Percentiles rank a stretch among this genome's conserved stretches.
Evolutionary conservation across 805 yeast species (phyloP).

Genomic region (Cyberlindnera mississippiensis): DNA sequence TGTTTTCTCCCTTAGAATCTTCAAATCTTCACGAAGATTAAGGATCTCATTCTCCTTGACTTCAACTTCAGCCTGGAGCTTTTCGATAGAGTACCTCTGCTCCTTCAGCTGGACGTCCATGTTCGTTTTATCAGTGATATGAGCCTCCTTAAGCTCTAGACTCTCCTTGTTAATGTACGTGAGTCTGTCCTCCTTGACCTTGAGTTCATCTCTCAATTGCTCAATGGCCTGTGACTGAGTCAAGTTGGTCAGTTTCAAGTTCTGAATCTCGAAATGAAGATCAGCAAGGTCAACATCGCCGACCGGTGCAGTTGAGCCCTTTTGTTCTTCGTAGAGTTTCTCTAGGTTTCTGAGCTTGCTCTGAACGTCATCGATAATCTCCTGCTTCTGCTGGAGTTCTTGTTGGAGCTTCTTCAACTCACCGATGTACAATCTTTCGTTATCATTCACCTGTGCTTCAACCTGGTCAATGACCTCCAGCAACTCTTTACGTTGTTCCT

Average conservation of each 20-base stretch:
- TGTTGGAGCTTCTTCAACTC: slow-evolving; percentile 39
- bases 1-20: slow-evolving; percentile 2
- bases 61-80: slow-evolving; percentile 4
- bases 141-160: slow-evolving; percentile 28
- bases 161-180: slow-evolving; percentile 21
- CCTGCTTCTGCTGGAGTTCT: slow-evolving; percentile 25
- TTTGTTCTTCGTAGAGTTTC: slow-evolving; percentile 14
- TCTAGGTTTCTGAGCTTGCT: slow-evolving; percentile 23
- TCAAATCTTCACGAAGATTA: slow-evolving; percentile 4
- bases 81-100: slow-evolving; percentile 2
- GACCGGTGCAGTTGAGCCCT: slow-evolving; percentile 16
- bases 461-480: slow-evolving; percentile 53
- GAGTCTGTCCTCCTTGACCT: slow-evolving; percentile 13
- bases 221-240: slow-evolving; percentile 27
- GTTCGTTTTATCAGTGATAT: slow-evolving; percentile 10
- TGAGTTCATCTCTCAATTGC: slow-evolving; percentile 22
- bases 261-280: slow-evolving; percentile 30
- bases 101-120: slow-evolving; percentile 11
- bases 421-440: slow-evolving; percentile 44
- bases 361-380: slow-evolving; percentile 23
- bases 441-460: slow-evolving; percentile 52
- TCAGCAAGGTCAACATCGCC: slow-evolving; percentile 32
- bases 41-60: slow-evolving; percentile 11
- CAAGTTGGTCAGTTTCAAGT: slow-evolving; percentile 30
- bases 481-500: slow-evolving; percentile 54